Evolutionary conservation across 163 green algal species (phyloP).

Genomic region (Picocystis sp.): DNA sequence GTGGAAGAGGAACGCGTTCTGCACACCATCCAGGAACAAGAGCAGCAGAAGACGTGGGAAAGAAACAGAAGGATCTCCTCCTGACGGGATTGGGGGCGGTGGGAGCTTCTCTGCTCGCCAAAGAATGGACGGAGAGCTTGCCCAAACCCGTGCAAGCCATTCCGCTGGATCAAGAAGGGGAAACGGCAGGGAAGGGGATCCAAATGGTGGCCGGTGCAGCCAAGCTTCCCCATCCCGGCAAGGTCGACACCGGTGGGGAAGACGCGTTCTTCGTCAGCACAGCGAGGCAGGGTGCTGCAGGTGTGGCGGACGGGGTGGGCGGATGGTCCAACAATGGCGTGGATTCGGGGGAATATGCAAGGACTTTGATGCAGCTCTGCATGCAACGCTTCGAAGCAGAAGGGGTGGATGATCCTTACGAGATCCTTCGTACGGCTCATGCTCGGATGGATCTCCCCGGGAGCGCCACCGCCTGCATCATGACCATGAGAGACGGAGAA

Average conservation of each 20-base stretch:
- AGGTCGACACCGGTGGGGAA: slow-evolving; percentile 77
- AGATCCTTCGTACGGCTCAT: slow-evolving; percentile 33
- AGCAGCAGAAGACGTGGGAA: too few species aligned
- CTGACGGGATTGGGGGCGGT: too few species aligned
- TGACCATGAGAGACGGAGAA: too few species aligned
- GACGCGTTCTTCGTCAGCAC: slow-evolving; percentile 80
- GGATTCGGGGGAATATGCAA: slow-evolving; percentile 26
- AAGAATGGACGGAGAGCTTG: too few species aligned
- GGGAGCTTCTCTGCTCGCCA: too few species aligned
- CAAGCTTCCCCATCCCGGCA: slow-evolving; percentile 86
- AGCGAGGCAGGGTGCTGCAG: slow-evolving; percentile 35
- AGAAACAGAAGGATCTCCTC: too few species aligned
- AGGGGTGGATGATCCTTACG: slow-evolving; percentile 9
- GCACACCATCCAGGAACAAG: too few species aligned
- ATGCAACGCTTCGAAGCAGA: slow-evolving; percentile 2
- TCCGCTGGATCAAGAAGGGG: too few species aligned
- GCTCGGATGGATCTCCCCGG: slow-evolving; percentile 12
- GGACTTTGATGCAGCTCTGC: slow-evolving; percentile 28
- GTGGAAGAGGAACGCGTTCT: too few species aligned
- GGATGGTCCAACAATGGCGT: slow-evolving; percentile 43
- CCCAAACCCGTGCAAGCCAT: too few species aligned
- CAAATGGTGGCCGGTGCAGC: slow-evolving; percentile 26
- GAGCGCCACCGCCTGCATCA: not conserved
- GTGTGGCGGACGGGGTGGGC: slow-evolving; percentile 92
- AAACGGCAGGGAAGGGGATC: too few species aligned